These are phyloP conservation scores for Malassezia cuniculi DNA, from an alignment of 1,284 basidiomycete species.

Conservation along the genomic window DNA sequence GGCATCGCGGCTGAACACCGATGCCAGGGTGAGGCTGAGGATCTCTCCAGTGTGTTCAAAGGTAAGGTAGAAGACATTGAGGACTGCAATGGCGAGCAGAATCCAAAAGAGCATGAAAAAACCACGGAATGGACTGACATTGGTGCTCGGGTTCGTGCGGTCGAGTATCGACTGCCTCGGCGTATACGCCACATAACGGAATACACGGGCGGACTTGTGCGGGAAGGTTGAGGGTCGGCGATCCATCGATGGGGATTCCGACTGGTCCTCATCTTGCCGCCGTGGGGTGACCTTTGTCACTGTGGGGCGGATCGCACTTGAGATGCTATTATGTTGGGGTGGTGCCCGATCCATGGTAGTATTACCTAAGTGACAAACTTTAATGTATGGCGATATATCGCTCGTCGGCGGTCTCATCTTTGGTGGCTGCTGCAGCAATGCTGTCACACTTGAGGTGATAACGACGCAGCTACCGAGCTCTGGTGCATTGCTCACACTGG, in stretches of 20 bases:
- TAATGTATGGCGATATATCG: too few relatives aligned
- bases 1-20: conserved; percentile 75
- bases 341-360: too few relatives aligned
- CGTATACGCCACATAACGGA: conserved; percentile 2
- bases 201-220: too few relatives aligned
- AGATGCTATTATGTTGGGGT: too few relatives aligned
- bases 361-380: too few relatives aligned
- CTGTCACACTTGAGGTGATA: conserved; percentile 32
- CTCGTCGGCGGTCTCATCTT: conserved; percentile 39
- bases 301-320: too few relatives aligned
- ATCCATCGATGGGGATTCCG: too few relatives aligned
- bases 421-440: conserved; percentile 42
- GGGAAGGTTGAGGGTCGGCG: too few relatives aligned
- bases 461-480: conserved; percentile 27
- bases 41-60: conserved; percentile 55
- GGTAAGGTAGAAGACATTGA: conserved; percentile 33
- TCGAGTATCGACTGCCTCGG: conserved; percentile 10
- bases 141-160: not conserved
- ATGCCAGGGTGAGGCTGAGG: conserved; percentile 65
- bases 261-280: too few relatives aligned
- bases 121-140: conserved; percentile 30
- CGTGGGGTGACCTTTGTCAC: too few relatives aligned
- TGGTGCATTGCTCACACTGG: conserved; percentile 38
- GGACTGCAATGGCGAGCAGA: conserved; percentile 30
- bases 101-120: conserved; percentile 45